Evolutionary conservation across 1,284 basidiomycete genomes (phyloP), one percentile per base, ranked within the genome.

Genomic region (Tilletia caries): DNA sequence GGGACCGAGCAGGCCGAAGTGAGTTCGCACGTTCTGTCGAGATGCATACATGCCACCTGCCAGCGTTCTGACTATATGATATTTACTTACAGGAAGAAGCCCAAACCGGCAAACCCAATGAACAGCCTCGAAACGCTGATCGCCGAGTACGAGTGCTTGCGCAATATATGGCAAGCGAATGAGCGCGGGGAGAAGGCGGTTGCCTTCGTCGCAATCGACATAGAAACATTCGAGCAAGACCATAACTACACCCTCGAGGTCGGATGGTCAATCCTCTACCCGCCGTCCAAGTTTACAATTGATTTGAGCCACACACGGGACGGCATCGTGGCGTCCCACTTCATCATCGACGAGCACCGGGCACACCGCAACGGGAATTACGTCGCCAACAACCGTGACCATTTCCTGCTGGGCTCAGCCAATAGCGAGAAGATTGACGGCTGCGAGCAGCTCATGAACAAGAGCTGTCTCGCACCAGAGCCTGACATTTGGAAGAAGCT

Each of bases 111-210:
- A 25, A 15, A 27, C 52, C 23, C 23, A 5, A 54, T 13, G 5
- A 54, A 23, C 25, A 13, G 29, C 27, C 29, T 62, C 6, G 58
- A 37, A 20, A 37, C 32, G 5, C 58, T 62, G 3, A 20, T 33
- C 18, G 32, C 12, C 10, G 32, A 62, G 33, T 62, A 62, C 58
- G 58, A 62, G 10, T 62, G 58, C 58, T n/a, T 62, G 32, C 58
- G 58, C 3, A 8, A 33, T 20, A 20, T 23, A 23, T 62, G 58
- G 58, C 37, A 41, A 41, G 33, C 58, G 3, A 29, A 29, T 34
- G 29, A 62, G 29, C 32, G 27, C 13, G 58, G 29, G 32, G 32
- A 34, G 58, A 33, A 37, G 32, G 34, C 29, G 13, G 23, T n/a
- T 15, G 58, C 32, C 15, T 62, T 33, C 18, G n/a, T 62, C 32